Percentiles rank a stretch among this genome's conserved stretches.
phyloP scores from a whole-genome alignment of 352 stramenopile genomes.

The Phytopythium delawarense region DNA sequence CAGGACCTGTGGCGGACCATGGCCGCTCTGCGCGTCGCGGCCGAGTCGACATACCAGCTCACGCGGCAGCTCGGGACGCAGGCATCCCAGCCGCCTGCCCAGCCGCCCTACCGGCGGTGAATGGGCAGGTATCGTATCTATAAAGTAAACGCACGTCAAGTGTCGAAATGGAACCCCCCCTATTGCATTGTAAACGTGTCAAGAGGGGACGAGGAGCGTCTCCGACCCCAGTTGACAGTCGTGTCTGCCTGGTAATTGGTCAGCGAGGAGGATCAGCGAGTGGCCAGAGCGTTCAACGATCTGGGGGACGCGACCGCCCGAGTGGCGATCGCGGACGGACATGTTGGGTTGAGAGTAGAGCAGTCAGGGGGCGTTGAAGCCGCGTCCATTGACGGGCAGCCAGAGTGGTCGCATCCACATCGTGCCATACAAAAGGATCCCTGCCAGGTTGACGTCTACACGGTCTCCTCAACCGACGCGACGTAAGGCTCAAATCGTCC shows the following conservation, averaged over 20 bases:
- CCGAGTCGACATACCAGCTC: conserved; percentile 55
- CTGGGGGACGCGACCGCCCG: not conserved
- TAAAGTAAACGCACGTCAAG: not conserved
- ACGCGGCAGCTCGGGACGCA: conserved; percentile 24
- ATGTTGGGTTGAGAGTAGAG: not conserved
- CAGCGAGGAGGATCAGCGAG: too few species aligned
- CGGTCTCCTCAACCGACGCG: not conserved
- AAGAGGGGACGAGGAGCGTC: too few species aligned
- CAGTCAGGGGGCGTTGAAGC: not conserved
- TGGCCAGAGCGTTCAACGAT: not conserved
- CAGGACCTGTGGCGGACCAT: conserved; percentile 42
- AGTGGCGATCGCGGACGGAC: not conserved
- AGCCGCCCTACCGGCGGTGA: not conserved
- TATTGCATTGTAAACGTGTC: not conserved
- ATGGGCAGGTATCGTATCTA: not conserved
- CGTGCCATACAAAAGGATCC: not conserved
- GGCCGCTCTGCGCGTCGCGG: conserved; percentile 47
- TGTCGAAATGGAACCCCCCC: not conserved
- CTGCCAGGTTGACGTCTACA: not conserved
- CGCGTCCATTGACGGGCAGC: not conserved
- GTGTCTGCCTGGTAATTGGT: too few species aligned
- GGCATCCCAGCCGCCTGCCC: not conserved
- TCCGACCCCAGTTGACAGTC: too few species aligned
- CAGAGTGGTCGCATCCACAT: not conserved
- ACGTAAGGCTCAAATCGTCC: not conserved